phyloP scores from a whole-genome alignment of 2,329 filamentous ascomycete species.

The Aspergillus aculeatinus region DNA sequence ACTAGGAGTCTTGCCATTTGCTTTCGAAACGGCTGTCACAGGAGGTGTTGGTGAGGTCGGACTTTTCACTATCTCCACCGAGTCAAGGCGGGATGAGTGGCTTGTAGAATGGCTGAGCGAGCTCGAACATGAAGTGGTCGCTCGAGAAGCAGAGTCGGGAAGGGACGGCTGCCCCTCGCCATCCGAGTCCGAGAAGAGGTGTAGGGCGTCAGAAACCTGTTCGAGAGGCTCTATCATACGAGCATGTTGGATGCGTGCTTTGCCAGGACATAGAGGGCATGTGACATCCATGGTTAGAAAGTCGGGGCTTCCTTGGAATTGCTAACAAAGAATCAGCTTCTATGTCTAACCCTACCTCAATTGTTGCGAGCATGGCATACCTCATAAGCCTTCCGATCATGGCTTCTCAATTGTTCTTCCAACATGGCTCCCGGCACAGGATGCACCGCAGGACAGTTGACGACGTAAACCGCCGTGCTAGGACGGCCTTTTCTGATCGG shows the following conservation, averaged over 20 bases:
- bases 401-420: constrained; percentile 31
- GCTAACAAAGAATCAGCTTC: constrained; percentile 9
- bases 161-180: constrained; percentile 18
- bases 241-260: constrained; percentile 33
- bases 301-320: constrained; percentile 19
- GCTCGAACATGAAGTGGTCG: constrained; percentile 23
- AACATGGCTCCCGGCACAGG: constrained; percentile 30
- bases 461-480: constrained; percentile 27
- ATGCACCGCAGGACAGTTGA: constrained; percentile 37
- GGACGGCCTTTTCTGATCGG: constrained; percentile 6
- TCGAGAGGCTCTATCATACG: constrained; percentile 37
- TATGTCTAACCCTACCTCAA: neutral
- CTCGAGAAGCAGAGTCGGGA: constrained; percentile 17
- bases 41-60: constrained; percentile 17
- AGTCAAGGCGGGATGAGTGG: constrained; percentile 20
- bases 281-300: constrained; percentile 24
- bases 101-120: constrained; percentile 26
- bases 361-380: constrained; percentile 16
- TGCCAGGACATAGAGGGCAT: constrained; percentile 34
- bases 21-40: constrained; percentile 14
- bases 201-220: constrained; percentile 23
- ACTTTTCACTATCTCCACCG: constrained; percentile 14
- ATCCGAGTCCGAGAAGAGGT: constrained; percentile 18
- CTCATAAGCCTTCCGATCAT: constrained; percentile 33
- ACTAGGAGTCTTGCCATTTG: constrained; percentile 16